Evolutionary conservation across 106 monocot genomes (phyloP).

Genomic region (Dioscorea alata): DNA sequence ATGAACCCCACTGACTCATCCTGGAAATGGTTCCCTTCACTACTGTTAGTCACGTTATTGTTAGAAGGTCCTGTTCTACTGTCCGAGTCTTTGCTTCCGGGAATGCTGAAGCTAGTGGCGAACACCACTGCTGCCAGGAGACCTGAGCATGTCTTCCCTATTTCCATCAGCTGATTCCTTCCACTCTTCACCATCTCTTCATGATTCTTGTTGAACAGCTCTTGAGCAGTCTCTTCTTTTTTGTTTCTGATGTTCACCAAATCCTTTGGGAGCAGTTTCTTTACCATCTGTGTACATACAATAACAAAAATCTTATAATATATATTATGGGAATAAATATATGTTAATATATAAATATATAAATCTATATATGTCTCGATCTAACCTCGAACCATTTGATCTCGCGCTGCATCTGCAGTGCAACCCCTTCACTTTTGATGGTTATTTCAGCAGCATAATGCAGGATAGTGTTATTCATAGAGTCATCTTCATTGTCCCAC

Average conservation of each 20-base stretch:
- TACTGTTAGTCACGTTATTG: too few relatives aligned
- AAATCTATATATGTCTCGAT: too few relatives aligned
- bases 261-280: slow-evolving; percentile 24
- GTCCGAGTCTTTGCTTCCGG: slow-evolving; percentile 15
- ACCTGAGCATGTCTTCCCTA: slow-evolving; percentile 33
- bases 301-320: too few relatives aligned
- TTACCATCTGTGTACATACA: slow-evolving; percentile 16
- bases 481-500: background rate
- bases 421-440: background rate
- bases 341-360: too few relatives aligned
- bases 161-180: too few relatives aligned
- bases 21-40: too few relatives aligned
- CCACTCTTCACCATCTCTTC: slow-evolving; percentile 16
- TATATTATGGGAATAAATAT: too few relatives aligned
- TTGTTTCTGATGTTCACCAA: slow-evolving; percentile 22
- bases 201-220: slow-evolving; percentile 28
- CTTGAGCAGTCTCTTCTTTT: slow-evolving; percentile 24
- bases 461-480: slow-evolving; percentile 18
- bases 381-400: background rate
- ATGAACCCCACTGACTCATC: too few relatives aligned
- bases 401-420: background rate
- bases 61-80: too few relatives aligned
- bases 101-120: slow-evolving; percentile 35
- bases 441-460: background rate
- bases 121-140: slow-evolving; percentile 41